Base-by-base conservation (phyloP, 345 rosid genomes). In the Isatis tinctoria region DNA sequence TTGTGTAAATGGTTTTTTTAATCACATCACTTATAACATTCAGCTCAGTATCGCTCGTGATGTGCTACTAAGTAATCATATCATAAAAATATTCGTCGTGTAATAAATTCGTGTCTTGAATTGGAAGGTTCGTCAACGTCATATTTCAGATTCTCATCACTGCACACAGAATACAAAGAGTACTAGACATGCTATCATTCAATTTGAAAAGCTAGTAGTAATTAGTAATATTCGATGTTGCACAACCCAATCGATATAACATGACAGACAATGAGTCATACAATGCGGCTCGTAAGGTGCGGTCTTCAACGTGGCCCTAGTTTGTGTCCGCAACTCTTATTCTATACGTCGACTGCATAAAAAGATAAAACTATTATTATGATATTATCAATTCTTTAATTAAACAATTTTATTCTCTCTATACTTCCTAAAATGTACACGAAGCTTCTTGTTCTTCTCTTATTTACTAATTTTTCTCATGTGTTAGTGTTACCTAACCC, bases 271-370 rank as follows among this genome's bases (percentile, higher is more conserved):
- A 27, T 26, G 65, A 35, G 74, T 69, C 79, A 33, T 3, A 69
- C 70, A 33, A 32, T 75, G 74, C 79, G 79, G 74, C 74, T 69
- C 40, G 64, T 43, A 52, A 68, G 74, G 64, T 75, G 79, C 74
- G 40, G 40, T 68, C 74, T 53, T 61, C 65, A 75, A 75, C 79
- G 70, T 75, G 79, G 35, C 65, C 18, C 59, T 17, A 53, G 51
- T 53, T 60, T 61, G 59, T 28, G 40, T 53, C 33, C 13, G 18
- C 22, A 57, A 16, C 65, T 57, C 65, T 58, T 58, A 37, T 58
- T 45, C 32, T 75, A 37, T 49, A 60, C 48, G 57, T 51, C n/a
- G n/a, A n/a, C 20, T 49, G 53, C 47, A 5, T 11, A 58, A 58
- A 43, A 8, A 20, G 14, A 24, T 44, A 28, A 51, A 17, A 12